Evolutionary conservation across 108 stramenopile genomes (phyloP).

Genomic region (Cyclotella atomus): DNA sequence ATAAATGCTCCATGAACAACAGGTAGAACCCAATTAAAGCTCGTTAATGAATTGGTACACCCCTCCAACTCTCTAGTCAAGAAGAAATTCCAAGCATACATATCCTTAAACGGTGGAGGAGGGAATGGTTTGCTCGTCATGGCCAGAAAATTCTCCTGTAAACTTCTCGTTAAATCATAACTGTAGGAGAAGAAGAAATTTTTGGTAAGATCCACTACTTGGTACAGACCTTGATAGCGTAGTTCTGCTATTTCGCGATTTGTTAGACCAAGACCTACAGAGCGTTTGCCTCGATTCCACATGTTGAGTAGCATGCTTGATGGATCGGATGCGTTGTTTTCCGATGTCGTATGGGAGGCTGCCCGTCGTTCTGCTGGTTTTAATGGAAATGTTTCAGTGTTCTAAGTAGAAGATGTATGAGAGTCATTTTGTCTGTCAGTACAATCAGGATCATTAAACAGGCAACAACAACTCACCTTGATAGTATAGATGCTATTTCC

Average conservation of each 20-base stretch:
- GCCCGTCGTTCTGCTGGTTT: constrained; percentile 75
- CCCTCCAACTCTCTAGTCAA: constrained; percentile 90
- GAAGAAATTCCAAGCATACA: constrained; percentile 95
- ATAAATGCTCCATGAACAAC: constrained; percentile 96
- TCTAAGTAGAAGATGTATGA: constrained; percentile 10
- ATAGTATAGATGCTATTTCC: constrained; percentile 97
- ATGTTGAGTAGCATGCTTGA: constrained; percentile 80
- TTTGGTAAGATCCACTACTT: constrained; percentile 95
- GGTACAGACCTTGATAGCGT: constrained; percentile 94
- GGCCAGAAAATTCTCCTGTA: constrained; percentile 95
- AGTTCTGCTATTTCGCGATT: constrained; percentile 90
- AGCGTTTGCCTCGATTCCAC: constrained; percentile 92
- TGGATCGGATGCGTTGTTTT: constrained; percentile 61
- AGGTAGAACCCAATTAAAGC: constrained; percentile 89
- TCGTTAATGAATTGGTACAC: constrained; percentile 78
- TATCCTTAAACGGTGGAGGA: constrained; percentile 89
- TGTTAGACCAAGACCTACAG: constrained; percentile 80
- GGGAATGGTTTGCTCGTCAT: constrained; percentile 80
- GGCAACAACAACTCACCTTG: constrained; percentile 51
- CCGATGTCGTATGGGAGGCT: constrained; percentile 24
- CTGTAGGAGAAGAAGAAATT: constrained; percentile 98
- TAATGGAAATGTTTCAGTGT: constrained; percentile 85
- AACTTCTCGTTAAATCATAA: constrained; percentile 88
- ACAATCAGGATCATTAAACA: neutral
- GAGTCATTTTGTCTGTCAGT: neutral